Evolutionary conservation across 2,329 filamentous ascomycete genomes (phyloP).

Genomic region (Diaporthe humulicola): DNA sequence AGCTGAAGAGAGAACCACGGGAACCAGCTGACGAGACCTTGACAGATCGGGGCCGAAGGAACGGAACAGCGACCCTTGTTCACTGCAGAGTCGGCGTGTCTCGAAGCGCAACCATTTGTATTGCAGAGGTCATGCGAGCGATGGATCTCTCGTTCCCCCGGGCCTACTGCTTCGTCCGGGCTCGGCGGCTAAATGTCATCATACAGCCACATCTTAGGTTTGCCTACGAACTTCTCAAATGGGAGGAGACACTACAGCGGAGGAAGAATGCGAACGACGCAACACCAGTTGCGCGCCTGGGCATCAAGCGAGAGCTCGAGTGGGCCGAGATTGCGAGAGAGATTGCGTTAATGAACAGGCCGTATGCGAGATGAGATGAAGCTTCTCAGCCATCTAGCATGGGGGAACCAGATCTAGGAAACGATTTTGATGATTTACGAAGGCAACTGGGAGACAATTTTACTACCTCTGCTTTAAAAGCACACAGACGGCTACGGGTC

Average conservation of each 20-base stretch:
- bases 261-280: conserved; percentile 62
- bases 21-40: conserved; percentile 21
- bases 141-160: conserved; percentile 86
- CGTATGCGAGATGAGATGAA: conserved; percentile 77
- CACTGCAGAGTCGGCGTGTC: conserved; percentile 98
- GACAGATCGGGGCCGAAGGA: conserved; percentile 81
- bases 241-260: conserved; percentile 83
- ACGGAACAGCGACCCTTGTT: conserved; percentile 88
- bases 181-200: conserved; percentile 93
- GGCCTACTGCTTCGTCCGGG: conserved; percentile 96
- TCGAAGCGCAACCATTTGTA: conserved; percentile 95
- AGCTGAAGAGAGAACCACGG: background rate
- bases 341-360: conserved; percentile 95
- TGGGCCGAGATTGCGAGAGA: conserved; percentile 91
- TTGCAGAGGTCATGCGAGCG: conserved; percentile 96
- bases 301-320: conserved; percentile 83
- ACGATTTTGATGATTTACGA: conserved; percentile 39
- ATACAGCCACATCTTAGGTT: conserved; percentile 97
- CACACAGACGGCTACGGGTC: background rate
- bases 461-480: background rate
- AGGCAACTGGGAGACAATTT: conserved; percentile 6
- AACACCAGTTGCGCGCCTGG: conserved; percentile 39
- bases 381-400: background rate
- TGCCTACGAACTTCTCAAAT: conserved; percentile 94
- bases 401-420: background rate